phyloP scores from a whole-genome alignment of 2,329 filamentous ascomycete genomes.

The Pseudocercospora fuligena region DNA sequence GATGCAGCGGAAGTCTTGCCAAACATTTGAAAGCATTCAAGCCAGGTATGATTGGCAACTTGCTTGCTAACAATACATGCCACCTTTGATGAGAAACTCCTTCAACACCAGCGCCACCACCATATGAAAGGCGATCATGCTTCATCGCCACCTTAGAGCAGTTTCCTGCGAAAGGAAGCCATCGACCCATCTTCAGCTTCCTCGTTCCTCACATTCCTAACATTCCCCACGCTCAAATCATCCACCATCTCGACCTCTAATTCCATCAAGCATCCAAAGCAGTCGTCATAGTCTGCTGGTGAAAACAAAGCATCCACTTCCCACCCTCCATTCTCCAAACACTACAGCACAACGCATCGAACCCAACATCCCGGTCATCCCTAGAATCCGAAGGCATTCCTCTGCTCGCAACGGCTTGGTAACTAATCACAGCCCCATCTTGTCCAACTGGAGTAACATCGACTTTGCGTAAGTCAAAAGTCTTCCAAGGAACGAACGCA shows the following conservation, averaged over 20 bases:
- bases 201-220: background rate
- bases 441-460: slow-evolving; percentile 35
- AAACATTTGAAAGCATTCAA: background rate
- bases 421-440: slow-evolving; percentile 37
- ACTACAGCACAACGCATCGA: slow-evolving; percentile 38
- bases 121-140: background rate
- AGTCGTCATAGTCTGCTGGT: slow-evolving; percentile 37
- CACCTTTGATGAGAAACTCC: background rate
- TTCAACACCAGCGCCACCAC: background rate
- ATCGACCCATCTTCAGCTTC: background rate
- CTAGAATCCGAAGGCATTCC: slow-evolving; percentile 22
- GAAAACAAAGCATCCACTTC: slow-evolving; percentile 37
- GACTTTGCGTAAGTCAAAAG: slow-evolving; percentile 34
- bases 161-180: background rate
- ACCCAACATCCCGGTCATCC: slow-evolving; percentile 31
- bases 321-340: slow-evolving; percentile 36
- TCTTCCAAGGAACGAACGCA: slow-evolving; percentile 39
- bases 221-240: background rate
- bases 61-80: background rate
- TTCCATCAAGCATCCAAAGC: background rate
- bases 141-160: background rate
- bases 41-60: background rate
- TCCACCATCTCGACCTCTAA: background rate
- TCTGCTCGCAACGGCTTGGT: slow-evolving; percentile 34
- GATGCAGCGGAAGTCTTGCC: background rate